Percentiles rank a stretch among this genome's conserved stretches.
These are phyloP conservation scores for Nissolia schottii DNA, from an alignment of 306 rosid species.

Conservation along the genomic window DNA sequence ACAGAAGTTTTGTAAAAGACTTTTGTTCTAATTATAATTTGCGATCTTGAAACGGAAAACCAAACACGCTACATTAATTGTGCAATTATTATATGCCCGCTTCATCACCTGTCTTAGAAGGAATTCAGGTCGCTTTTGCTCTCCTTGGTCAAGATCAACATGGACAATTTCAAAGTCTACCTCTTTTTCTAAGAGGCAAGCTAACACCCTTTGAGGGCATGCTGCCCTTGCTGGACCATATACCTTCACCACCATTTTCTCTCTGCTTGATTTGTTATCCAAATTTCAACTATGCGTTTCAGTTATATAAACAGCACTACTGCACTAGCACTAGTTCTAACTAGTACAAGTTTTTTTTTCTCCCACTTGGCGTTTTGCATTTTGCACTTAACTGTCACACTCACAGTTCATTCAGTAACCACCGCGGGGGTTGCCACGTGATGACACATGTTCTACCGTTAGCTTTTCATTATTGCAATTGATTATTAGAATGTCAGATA, in stretches of 20 bases:
- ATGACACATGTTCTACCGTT: too few species aligned
- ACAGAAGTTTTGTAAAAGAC: too few species aligned
- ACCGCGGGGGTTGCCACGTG: not conserved
- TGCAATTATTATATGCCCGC: not conserved
- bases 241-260: constrained; percentile 61
- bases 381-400: not conserved
- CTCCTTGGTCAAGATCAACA: constrained; percentile 45
- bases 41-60: too few species aligned
- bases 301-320: too few species aligned
- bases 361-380: not conserved
- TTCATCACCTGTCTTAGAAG: constrained; percentile 53
- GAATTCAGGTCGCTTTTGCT: constrained; percentile 54
- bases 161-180: constrained; percentile 51
- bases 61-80: too few species aligned
- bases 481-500: too few species aligned
- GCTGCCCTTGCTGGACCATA: constrained; percentile 37
- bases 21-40: too few species aligned
- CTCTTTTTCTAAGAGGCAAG: constrained; percentile 66
- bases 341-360: not conserved
- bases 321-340: not conserved
- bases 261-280: not conserved
- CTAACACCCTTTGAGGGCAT: constrained; percentile 63
- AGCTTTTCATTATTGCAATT: too few species aligned
- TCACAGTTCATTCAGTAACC: not conserved
- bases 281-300: too few species aligned